phyloP scores from a whole-genome alignment of 768 basidiomycete species.

The Lactarius hengduanensis region DNA sequence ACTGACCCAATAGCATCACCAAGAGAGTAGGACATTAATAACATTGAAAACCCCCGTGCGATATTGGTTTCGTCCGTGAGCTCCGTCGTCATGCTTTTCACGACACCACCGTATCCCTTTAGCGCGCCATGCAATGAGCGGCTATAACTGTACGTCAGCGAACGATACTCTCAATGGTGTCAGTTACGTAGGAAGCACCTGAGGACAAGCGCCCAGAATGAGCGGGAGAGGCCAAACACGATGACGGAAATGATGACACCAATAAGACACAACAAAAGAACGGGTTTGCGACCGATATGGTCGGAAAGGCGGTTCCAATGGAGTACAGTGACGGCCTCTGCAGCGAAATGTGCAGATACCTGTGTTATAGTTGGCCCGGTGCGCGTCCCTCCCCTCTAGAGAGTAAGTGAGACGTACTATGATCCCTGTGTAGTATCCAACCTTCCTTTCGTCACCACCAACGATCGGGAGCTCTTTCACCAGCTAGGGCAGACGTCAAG shows the following conservation, averaged over 20 bases:
- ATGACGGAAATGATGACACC: background rate
- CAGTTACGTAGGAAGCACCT: background rate
- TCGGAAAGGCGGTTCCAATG: background rate
- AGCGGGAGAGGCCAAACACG: background rate
- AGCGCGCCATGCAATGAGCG: background rate
- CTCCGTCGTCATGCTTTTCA: background rate
- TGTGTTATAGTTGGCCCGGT: background rate
- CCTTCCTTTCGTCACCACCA: background rate
- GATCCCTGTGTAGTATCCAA: background rate
- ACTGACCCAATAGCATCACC: constrained; percentile 17
- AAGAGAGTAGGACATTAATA: background rate
- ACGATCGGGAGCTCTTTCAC: background rate
- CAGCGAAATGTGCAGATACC: background rate
- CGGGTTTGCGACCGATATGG: background rate
- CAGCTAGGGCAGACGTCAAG: background rate
- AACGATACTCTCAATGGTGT: background rate
- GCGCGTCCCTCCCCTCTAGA: background rate
- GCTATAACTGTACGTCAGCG: background rate
- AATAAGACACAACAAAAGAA: background rate
- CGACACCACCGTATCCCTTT: background rate
- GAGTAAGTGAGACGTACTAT: background rate
- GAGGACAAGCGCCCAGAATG: background rate
- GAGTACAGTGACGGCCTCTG: background rate
- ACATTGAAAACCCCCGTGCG: background rate
- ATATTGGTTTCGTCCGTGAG: background rate